Evolutionary conservation across 1,139 yeast species (phyloP).

Genomic region (Scheffersomyces insectosa): DNA sequence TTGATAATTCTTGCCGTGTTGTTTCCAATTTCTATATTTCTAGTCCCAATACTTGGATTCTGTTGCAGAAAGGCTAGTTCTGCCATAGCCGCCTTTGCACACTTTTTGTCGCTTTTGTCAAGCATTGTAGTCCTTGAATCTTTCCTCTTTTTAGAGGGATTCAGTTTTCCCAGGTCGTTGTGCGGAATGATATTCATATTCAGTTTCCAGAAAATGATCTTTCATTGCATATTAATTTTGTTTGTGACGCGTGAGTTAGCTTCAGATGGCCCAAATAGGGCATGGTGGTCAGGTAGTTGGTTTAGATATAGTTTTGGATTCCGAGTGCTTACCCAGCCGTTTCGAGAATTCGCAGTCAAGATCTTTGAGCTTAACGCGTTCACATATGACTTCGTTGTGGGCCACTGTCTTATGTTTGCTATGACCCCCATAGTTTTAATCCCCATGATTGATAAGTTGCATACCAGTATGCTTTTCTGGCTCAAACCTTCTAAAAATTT

Average conservation of each 20-base stretch:
- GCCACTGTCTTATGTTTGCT: constrained; percentile 60
- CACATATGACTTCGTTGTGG: constrained; percentile 69
- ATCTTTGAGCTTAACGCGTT: constrained; percentile 66
- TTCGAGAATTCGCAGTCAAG: constrained; percentile 69
- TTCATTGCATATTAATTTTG: constrained; percentile 40
- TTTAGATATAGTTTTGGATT: constrained; percentile 57
- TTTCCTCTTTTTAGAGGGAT: constrained; percentile 63
- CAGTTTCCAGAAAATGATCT: constrained; percentile 54
- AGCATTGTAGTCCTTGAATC: constrained; percentile 60
- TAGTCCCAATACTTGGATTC: constrained; percentile 44
- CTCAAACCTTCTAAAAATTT: constrained; percentile 29
- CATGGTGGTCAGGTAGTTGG: constrained; percentile 94
- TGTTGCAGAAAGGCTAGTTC: constrained; percentile 40
- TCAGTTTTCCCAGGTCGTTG: constrained; percentile 58
- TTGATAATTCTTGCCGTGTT: constrained; percentile 38
- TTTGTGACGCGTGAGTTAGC: constrained; percentile 61
- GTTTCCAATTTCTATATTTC: constrained; percentile 24
- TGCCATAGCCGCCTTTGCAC: constrained; percentile 52
- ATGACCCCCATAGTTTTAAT: constrained; percentile 65
- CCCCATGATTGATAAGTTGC: constrained; percentile 56
- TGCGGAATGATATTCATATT: constrained; percentile 59
- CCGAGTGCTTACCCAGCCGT: constrained; percentile 61
- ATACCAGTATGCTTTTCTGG: constrained; percentile 41
- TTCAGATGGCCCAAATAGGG: constrained; percentile 55
- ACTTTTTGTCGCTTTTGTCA: constrained; percentile 49